Conservation (phyloP, 2,329 filamentous ascomycete species). For the Fonsecaea erecta region DNA sequence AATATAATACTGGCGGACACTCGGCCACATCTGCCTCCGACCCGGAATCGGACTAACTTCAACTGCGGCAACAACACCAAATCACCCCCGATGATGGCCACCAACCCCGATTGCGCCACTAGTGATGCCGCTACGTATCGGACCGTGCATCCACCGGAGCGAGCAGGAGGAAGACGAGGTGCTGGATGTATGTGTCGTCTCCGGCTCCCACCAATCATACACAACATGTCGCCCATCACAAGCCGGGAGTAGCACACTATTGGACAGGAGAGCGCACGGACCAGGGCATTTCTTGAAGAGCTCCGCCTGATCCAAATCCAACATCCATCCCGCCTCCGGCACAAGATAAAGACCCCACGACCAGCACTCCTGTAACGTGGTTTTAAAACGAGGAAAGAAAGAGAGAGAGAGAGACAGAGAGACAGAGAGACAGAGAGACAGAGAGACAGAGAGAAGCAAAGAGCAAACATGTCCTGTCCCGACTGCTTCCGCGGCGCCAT, state of each 20-base stretch:
- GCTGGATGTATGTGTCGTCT: not conserved
- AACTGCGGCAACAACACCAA: not conserved
- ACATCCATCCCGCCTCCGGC: not conserved
- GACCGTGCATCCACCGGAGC: not conserved
- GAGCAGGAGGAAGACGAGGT: not conserved
- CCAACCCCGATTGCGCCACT: not conserved
- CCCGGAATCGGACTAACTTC: not conserved
- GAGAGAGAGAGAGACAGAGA: not conserved
- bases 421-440: not conserved
- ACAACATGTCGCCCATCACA: not conserved
- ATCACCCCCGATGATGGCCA: too few species aligned
- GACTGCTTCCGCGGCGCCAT: constrained; percentile 51
- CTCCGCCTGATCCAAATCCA: not conserved
- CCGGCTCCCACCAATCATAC: not conserved
- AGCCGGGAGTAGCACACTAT: not conserved
- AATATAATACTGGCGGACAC: not conserved
- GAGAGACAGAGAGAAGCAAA: not conserved
- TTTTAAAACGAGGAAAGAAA: too few species aligned
- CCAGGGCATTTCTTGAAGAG: not conserved
- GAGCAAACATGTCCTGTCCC: constrained; percentile 20
- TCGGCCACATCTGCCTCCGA: not conserved
- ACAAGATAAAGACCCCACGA: too few species aligned
- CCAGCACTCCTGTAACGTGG: too few species aligned
- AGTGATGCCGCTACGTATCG: not conserved
- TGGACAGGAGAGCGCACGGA: not conserved